Evolutionary conservation across 78 protist genomes (phyloP).

Genomic region (Corallochytrium limacisporum): DNA sequence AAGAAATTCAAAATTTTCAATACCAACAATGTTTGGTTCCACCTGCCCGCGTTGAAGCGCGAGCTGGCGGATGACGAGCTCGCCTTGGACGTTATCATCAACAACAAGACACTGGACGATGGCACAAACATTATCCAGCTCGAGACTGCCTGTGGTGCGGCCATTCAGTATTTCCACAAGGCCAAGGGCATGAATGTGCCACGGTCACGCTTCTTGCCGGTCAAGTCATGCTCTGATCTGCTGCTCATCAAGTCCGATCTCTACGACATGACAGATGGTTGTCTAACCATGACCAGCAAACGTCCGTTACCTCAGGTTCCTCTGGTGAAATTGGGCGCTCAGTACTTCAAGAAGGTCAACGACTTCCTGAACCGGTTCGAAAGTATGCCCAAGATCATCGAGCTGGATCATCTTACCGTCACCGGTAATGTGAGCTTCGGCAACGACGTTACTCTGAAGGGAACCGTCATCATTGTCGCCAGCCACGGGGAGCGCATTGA

Average conservation of each 20-base stretch:
- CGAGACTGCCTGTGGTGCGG: slow-evolving; percentile 93
- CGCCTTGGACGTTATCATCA: slow-evolving; percentile 73
- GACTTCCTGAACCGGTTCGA: slow-evolving; percentile 13
- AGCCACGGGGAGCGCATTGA: slow-evolving; percentile 56
- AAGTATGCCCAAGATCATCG: slow-evolving; percentile 69
- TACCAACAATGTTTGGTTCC: slow-evolving; percentile 95
- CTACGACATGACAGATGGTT: slow-evolving; percentile 32
- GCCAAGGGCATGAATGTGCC: slow-evolving; percentile 79
- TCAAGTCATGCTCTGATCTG: slow-evolving; percentile 74
- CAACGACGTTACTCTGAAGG: slow-evolving; percentile 43
- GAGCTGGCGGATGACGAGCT: slow-evolving; percentile 25
- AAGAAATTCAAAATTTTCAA: slow-evolving; percentile 85
- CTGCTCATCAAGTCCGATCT: slow-evolving; percentile 75
- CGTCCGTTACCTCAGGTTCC: slow-evolving; percentile 56
- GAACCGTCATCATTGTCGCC: slow-evolving; percentile 72
- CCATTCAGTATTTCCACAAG: slow-evolving; percentile 65
- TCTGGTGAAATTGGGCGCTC: slow-evolving; percentile 69
- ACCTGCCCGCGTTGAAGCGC: slow-evolving; percentile 55
- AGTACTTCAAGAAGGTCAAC: slow-evolving; percentile 52
- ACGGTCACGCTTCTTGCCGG: slow-evolving; percentile 91
- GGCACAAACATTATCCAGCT: slow-evolving; percentile 80
- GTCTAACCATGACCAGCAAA: slow-evolving; percentile 40
- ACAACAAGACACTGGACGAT: slow-evolving; percentile 62
- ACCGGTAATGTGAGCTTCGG: slow-evolving; percentile 87
- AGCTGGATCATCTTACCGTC: slow-evolving; percentile 73